Evolutionary conservation across 1,284 basidiomycete species (phyloP), one percentile per base, ranked within the genome.

Genomic region (Irpex rosettiformis): DNA sequence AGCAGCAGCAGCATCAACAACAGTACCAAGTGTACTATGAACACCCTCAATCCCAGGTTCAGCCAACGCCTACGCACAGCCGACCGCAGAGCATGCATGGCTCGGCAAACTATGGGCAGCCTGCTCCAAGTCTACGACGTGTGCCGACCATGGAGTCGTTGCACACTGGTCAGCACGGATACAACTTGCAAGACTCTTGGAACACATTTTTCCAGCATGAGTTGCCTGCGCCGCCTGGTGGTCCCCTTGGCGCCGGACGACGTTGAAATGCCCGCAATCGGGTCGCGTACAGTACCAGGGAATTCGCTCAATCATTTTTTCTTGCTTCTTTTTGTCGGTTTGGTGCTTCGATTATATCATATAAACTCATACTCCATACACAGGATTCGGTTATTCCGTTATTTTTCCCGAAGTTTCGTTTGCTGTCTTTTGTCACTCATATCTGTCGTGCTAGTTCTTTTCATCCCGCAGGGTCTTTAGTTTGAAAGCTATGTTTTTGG

Each of bases 141-240:
- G 55, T 25, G 27, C 22, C 25, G 48, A 13, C 48, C 11, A 28
- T 10, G 25, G 27, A 25, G 13, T 27, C 48, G 48, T 29, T 37
- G 29, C 52, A 54, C 11, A 42, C 52, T 10, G 37, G 52, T 33
- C 54, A 40, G 43, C 59, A 56, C 57, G 45, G 62, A 59, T 67
- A 67, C 59, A 72, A 67, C 29, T 59, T 73, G 61, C 65, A 67
- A 60, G 72, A 73, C 59, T 68, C 71, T 53, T 72, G 72, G 72
- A 68, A 66, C 58, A 69, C 70, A 60, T 72, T 73, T 54, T 67
- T 69, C 56, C 72, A 73, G 42, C 70, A 74, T n/a, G 68, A 71
- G 65, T 62, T 71, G 55, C 65, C 65, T 30, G 48, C 58, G 51
- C 60, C 65, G 54, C 42, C 48, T 30, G 40, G 48, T 25, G 27